phyloP scores from a whole-genome alignment of 805 yeast genomes.

The Kazachstania psychrophila region DNA sequence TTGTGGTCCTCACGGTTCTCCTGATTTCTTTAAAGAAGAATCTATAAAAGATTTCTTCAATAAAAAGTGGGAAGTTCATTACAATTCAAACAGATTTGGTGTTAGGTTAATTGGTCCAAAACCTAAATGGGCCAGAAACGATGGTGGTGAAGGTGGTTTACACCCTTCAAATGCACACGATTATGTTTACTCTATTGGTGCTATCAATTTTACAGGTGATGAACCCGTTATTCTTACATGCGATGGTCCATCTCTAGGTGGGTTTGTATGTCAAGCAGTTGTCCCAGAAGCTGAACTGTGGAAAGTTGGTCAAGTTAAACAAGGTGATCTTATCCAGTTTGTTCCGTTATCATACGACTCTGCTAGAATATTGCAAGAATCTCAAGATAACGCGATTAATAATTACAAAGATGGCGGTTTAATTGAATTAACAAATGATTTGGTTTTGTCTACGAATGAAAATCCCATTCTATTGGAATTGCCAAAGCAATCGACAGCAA shows the following conservation, averaged over 20 bases:
- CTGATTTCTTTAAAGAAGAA: conserved; percentile 80
- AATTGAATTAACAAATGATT: conserved; percentile 26
- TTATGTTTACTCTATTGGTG: conserved; percentile 92
- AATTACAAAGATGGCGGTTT: conserved; percentile 9
- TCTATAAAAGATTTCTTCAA: conserved; percentile 66
- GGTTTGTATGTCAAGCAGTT: conserved; percentile 94
- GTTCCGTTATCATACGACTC: conserved; percentile 61
- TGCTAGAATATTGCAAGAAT: conserved; percentile 54
- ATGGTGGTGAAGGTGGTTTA: conserved; percentile 96
- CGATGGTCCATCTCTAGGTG: conserved; percentile 97
- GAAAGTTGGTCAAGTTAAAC: conserved; percentile 97
- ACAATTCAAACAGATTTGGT: conserved; percentile 95
- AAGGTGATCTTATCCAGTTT: conserved; percentile 80
- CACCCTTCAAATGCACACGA: conserved; percentile 99
- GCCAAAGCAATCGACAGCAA: conserved; percentile 37
- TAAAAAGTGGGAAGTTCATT: conserved; percentile 87
- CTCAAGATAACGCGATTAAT: conserved; percentile 50
- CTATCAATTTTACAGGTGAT: conserved; percentile 96
- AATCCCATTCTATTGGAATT: conserved; percentile 58
- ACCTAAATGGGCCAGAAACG: conserved; percentile 91
- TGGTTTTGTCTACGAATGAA: conserved; percentile 40
- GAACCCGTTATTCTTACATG: conserved; percentile 95
- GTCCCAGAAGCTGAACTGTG: conserved; percentile 94
- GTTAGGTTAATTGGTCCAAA: conserved; percentile 91
- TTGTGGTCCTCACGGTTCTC: conserved; percentile 96